Conservation (phyloP, 2,329 filamentous ascomycete genomes). For the Nothomitra cinnamomea region DNA sequence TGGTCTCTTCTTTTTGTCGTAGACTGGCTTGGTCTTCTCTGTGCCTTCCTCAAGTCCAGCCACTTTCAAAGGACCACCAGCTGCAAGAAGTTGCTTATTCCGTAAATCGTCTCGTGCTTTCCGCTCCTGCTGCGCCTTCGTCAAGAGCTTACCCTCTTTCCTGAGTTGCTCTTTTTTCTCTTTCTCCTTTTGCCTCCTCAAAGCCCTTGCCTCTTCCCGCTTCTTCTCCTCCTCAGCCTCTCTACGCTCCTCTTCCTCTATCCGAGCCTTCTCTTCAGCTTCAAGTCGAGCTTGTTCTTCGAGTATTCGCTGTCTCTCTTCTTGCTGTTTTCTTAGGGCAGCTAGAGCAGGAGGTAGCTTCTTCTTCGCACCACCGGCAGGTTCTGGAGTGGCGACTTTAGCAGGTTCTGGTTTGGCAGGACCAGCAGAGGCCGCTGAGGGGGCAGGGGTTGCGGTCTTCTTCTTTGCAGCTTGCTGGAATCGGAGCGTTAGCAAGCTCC, state of each 20-base stretch:
- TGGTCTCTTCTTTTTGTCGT: constrained; percentile 63
- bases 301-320: constrained; percentile 48
- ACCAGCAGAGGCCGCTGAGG: not conserved
- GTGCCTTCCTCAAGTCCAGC: constrained; percentile 40
- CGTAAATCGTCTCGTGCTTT: constrained; percentile 65
- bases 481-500: constrained; percentile 2
- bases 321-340: constrained; percentile 66
- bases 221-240: constrained; percentile 51
- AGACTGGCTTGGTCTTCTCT: constrained; percentile 60
- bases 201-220: constrained; percentile 54
- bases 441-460: constrained; percentile 39
- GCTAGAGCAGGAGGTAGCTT: constrained; percentile 65
- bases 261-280: constrained; percentile 46
- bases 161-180: constrained; percentile 75
- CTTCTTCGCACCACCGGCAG: constrained; percentile 61
- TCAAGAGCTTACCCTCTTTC: constrained; percentile 74
- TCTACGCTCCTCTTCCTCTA: constrained; percentile 47
- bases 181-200: constrained; percentile 76
- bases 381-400: constrained; percentile 19
- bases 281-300: constrained; percentile 42
- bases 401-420: constrained; percentile 15
- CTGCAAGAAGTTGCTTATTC: constrained; percentile 69
- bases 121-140: constrained; percentile 71
- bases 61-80: constrained; percentile 45
- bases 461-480: constrained; percentile 58